Conservation (phyloP, 2,329 filamentous ascomycete genomes). For the Diaporthe caulivora region DNA sequence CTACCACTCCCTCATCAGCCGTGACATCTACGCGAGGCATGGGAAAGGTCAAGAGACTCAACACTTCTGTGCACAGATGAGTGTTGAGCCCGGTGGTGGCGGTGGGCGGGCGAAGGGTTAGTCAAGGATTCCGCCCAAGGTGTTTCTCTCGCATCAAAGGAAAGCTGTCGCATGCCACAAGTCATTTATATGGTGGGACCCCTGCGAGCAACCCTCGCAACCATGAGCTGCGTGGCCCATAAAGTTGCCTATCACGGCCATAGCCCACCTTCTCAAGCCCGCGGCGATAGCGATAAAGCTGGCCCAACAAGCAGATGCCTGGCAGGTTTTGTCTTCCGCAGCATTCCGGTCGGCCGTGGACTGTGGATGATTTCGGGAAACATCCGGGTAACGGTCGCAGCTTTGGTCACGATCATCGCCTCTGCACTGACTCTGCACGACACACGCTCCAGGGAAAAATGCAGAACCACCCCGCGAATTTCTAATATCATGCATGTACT, state of each 20-base stretch:
- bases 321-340: not conserved
- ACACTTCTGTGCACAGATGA: not conserved
- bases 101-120: not conserved
- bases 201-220: slow-evolving; percentile 11
- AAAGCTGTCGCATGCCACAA: slow-evolving; percentile 22
- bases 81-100: not conserved
- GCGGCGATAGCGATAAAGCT: slow-evolving; percentile 32
- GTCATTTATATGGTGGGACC: slow-evolving; percentile 16
- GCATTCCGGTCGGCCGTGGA: slow-evolving; percentile 26
- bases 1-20: not conserved
- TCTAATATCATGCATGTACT: not conserved
- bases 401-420: slow-evolving; percentile 10
- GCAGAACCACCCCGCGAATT: slow-evolving; percentile 1
- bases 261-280: not conserved
- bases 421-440: not conserved
- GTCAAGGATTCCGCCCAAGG: slow-evolving; percentile 1
- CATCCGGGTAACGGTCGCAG: slow-evolving; percentile 26
- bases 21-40: not conserved
- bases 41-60: not conserved
- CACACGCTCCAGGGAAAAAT: not conserved
- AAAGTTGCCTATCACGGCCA: slow-evolving; percentile 7
- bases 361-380: slow-evolving; percentile 27
- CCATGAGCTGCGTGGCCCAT: slow-evolving; percentile 13
- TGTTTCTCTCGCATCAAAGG: slow-evolving; percentile 29
- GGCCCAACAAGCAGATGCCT: slow-evolving; percentile 20